These are phyloP conservation scores for Fraxinus pennsylvanica DNA, from an alignment of 257 asterid species.

Conservation along the genomic window DNA sequence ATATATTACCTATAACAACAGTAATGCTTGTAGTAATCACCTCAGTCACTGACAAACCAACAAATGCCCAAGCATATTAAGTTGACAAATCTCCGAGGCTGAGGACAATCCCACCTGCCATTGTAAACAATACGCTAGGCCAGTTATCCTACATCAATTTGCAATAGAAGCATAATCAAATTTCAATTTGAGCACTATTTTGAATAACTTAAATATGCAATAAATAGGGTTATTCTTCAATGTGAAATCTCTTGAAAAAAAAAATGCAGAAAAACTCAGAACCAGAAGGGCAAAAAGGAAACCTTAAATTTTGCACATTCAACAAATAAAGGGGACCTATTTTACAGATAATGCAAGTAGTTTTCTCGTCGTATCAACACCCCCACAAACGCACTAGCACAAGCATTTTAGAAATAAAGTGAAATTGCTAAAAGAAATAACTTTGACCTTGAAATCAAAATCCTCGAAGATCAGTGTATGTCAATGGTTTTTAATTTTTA, in stretches of 20 bases:
- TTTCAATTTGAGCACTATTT: not conserved
- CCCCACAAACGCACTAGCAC: not conserved
- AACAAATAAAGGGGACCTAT: not conserved
- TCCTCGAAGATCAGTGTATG: not conserved
- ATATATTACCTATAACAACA: slow-evolving; percentile 76
- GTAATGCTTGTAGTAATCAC: slow-evolving; percentile 80
- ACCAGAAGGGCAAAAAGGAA: too few species aligned
- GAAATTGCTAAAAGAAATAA: too few species aligned
- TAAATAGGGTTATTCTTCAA: not conserved
- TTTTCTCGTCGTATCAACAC: not conserved
- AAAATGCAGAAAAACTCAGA: too few species aligned
- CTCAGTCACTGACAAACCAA: slow-evolving; percentile 88
- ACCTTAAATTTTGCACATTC: too few species aligned
- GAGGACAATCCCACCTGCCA: slow-evolving; percentile 85
- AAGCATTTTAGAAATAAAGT: not conserved
- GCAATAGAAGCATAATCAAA: not conserved
- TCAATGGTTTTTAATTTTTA: not conserved
- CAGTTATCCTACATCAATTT: slow-evolving; percentile 68
- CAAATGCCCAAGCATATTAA: slow-evolving; percentile 94
- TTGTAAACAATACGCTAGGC: slow-evolving; percentile 80
- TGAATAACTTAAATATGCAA: slow-evolving; percentile 10
- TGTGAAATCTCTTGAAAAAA: too few species aligned
- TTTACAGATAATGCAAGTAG: not conserved
- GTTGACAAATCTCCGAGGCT: slow-evolving; percentile 89
- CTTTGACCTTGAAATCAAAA: not conserved